Base-by-base conservation (phyloP, 2,329 filamentous ascomycete species). In the Pseudogymnoascus sp. region DNA sequence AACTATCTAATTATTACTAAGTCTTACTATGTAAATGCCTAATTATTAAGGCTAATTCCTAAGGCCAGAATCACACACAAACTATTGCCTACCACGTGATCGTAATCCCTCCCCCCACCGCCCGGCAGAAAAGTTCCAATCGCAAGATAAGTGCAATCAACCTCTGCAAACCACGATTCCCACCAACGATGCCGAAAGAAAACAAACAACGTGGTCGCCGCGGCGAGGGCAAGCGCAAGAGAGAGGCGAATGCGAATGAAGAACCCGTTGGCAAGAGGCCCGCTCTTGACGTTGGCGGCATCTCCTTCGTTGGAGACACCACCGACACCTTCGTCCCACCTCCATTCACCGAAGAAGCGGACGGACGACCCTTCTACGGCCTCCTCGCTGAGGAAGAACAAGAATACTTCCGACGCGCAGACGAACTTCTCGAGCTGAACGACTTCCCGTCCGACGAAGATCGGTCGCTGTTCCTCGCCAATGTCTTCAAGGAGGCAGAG, bases 331-430 rank as follows among this genome's bases (percentile, higher is more conserved):
- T 61, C 25, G 49, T 63, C 12, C 65, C 64, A 38, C 67, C 65
- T 11, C 69, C 65, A 52, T 67, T 65, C n/a, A 66, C 65, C 11
- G 63, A 61, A 21, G 66, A 63, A 33, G 63, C 61, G 11, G 64
- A 59, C 23, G 71, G 72, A 23, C 63, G 71, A 14, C 72, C 72
- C 7, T 99, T 96, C 79, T 97, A 96, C 70, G 95, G 95, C 67
- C 88, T 97, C 80, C 87, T 99, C 25, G 89, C 91, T 70, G 88
- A 96, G 62, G 86, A 96, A 68, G 95, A 99, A 79, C 91, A 96
- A 73, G 93, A 97, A 75, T 97, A 97, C 75, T 99, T 97, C 76
- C 88, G 90, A 68, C 86, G 87, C 58, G 92, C 93, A 61, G 93
- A 96, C 78, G 89, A 96, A 74, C 82, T 96, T 77, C 86, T 99